phyloP scores from a whole-genome alignment of 2,329 filamentous ascomycete species.

The Helminthosporium solani region DNA sequence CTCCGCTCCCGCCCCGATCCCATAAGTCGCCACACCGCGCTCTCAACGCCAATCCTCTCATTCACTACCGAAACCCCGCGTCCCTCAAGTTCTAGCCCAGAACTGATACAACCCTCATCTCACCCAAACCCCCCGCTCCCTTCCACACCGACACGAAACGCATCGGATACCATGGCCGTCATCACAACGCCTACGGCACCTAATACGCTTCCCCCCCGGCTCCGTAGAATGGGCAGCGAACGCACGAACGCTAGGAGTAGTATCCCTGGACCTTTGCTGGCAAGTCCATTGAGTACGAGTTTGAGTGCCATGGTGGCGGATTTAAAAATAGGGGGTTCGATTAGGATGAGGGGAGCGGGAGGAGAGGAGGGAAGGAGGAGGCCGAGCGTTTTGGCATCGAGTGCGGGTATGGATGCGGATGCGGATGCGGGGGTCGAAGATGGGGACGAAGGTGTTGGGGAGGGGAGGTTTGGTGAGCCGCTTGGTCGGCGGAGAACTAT shows the following conservation, averaged over 20 bases:
- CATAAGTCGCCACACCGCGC: constrained; percentile 21
- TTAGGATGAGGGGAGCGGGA: constrained; percentile 8
- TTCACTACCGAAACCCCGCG: constrained; percentile 22
- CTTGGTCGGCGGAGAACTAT: constrained; percentile 24
- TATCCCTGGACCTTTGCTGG: constrained; percentile 58
- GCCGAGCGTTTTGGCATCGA: constrained; percentile 24
- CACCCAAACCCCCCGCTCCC: constrained; percentile 12
- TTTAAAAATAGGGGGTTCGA: constrained; percentile 60
- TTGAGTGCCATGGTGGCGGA: constrained; percentile 66
- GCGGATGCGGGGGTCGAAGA: constrained; percentile 10
- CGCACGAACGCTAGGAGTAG: constrained; percentile 50
- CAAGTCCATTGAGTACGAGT: constrained; percentile 60
- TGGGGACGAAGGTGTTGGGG: too few relatives aligned
- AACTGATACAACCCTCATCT: constrained; percentile 6
- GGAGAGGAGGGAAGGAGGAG: constrained; percentile 10
- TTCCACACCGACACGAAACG: constrained; percentile 17
- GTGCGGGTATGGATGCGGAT: neutral
- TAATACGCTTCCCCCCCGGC: constrained; percentile 21
- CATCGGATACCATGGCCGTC: constrained; percentile 19
- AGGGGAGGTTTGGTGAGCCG: constrained; percentile 18
- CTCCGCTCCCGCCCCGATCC: constrained; percentile 9
- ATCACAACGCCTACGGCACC: constrained; percentile 25
- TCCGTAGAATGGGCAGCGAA: constrained; percentile 32
- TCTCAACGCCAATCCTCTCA: constrained; percentile 32
- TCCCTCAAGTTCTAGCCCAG: constrained; percentile 17